Evolutionary conservation across 176 grass and related monocot species (phyloP).

Genomic region (Poa pratensis): DNA sequence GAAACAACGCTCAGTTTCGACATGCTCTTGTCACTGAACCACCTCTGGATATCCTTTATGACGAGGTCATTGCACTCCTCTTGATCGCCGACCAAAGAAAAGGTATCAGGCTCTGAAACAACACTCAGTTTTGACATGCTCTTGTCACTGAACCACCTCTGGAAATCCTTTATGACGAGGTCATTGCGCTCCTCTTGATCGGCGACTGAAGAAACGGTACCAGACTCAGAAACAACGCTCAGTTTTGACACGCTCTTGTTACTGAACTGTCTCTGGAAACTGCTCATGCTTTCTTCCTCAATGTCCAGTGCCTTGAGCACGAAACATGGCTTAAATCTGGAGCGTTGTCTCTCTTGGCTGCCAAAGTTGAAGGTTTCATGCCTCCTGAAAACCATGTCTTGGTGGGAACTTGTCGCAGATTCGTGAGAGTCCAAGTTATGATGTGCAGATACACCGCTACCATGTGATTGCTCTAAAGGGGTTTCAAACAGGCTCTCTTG

Average conservation of each 20-base stretch:
- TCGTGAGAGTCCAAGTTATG: slow-evolving; percentile 40
- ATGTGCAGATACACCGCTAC: slow-evolving; percentile 26
- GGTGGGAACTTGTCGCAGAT: slow-evolving; percentile 21
- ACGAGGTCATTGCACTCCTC: neutral
- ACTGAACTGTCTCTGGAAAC: slow-evolving; percentile 60
- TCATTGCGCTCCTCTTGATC: slow-evolving; percentile 32
- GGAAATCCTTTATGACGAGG: slow-evolving; percentile 17
- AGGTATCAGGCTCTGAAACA: slow-evolving; percentile 36
- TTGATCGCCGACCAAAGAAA: slow-evolving; percentile 23
- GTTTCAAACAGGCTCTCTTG: slow-evolving; percentile 60
- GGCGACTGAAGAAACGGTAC: slow-evolving; percentile 26
- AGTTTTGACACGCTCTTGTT: slow-evolving; percentile 50
- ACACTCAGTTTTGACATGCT: slow-evolving; percentile 43
- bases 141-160: slow-evolving; percentile 57
- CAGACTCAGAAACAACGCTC: slow-evolving; percentile 47
- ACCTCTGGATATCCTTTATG: slow-evolving; percentile 41
- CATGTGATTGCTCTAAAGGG: slow-evolving; percentile 48
- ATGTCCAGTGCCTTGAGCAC: slow-evolving; percentile 10
- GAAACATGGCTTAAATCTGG: slow-evolving; percentile 56
- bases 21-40: slow-evolving; percentile 56
- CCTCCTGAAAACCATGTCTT: slow-evolving; percentile 57
- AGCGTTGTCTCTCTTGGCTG: slow-evolving; percentile 43
- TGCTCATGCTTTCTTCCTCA: slow-evolving; percentile 24
- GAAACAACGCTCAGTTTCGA: slow-evolving; percentile 39
- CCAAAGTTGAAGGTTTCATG: slow-evolving; percentile 74